Evolutionary conservation across 345 rosid genomes (phyloP).

Genomic region (Luvunga scandens): DNA sequence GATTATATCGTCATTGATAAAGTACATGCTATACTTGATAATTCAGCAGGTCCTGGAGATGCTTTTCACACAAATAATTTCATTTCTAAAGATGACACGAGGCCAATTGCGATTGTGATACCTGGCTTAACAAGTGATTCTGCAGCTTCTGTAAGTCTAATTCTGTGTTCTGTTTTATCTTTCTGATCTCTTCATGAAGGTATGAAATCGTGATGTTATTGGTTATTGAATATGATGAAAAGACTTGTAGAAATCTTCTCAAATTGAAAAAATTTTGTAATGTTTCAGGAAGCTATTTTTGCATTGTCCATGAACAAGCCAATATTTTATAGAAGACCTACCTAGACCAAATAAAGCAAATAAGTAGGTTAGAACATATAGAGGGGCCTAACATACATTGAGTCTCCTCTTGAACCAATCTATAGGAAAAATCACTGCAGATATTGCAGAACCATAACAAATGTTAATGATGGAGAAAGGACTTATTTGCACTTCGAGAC

Average conservation of each 20-base stretch:
- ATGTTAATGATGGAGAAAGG: neutral
- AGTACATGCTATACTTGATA: neutral
- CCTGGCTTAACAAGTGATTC: conserved; percentile 83
- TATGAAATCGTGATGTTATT: neutral
- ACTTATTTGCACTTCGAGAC: neutral
- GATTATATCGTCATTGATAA: neutral
- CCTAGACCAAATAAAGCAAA: neutral
- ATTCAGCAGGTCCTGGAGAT: conserved; percentile 33
- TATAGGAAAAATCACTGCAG: neutral
- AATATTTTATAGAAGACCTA: neutral
- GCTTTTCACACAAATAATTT: conserved; percentile 17
- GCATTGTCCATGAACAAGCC: neutral
- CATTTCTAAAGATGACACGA: conserved; percentile 45
- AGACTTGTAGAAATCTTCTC: neutral
- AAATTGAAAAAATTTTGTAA: neutral
- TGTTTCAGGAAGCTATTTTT: neutral
- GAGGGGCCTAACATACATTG: neutral
- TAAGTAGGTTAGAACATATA: neutral
- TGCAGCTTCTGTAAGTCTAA: conserved; percentile 51
- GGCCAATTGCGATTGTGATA: conserved; percentile 54
- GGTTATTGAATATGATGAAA: neutral
- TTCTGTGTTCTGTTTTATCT: neutral
- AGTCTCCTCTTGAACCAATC: neutral
- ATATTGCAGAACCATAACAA: neutral
- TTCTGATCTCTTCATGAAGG: neutral